Evolutionary conservation across 2,329 filamentous ascomycete genomes (phyloP), one percentile per base, ranked within the genome.

Genomic region (Botryotinia convoluta): DNA sequence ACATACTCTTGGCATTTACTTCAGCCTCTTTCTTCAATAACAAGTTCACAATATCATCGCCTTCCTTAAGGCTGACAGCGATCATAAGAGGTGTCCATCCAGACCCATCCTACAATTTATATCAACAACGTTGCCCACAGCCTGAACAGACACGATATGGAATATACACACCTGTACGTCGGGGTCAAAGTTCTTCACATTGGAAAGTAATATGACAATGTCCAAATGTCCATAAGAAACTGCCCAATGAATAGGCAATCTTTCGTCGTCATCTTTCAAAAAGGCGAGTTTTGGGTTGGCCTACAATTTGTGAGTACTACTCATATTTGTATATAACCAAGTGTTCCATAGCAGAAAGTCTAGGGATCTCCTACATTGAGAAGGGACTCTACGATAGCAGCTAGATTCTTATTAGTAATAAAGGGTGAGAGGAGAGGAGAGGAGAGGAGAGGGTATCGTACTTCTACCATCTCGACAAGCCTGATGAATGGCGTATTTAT

Each of bases 181-280:
- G 0, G 93, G 88, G 80, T 98, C 94, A 80, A 98, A 97, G 74
- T 86, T 86, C 78, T 91, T 91, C 75, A 86, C 85, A 72, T 92
- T 87, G 3, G 92, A 87, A 6, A 98, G 86, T 32, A 95, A 81
- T 68, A 92, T 86, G 29, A 93, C 90, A 74, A 98, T 94, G 37
- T 91, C 88, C 10, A 91, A 83, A 77, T 90, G 91, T 81, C 96
- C 97, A 82, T 93, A 92, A 35, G 95, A 96, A 2, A 90, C 89
- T 0, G 96, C 95, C 96, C 96, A 99, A 85, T 99, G 96, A 73
- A 98, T 90, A 3, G 96, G 91, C 54, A 97, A 88, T 62, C 96
- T 93, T 26, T 94, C 93, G 82, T 99, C 96, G 67, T 93, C 91
- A 79, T 99, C 96, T 79, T 90, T 89, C 73, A 83, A 83, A 64